Evolutionary conservation across 2,329 filamentous ascomycete genomes (phyloP).

Genomic region (Venturiaceae sp.): DNA sequence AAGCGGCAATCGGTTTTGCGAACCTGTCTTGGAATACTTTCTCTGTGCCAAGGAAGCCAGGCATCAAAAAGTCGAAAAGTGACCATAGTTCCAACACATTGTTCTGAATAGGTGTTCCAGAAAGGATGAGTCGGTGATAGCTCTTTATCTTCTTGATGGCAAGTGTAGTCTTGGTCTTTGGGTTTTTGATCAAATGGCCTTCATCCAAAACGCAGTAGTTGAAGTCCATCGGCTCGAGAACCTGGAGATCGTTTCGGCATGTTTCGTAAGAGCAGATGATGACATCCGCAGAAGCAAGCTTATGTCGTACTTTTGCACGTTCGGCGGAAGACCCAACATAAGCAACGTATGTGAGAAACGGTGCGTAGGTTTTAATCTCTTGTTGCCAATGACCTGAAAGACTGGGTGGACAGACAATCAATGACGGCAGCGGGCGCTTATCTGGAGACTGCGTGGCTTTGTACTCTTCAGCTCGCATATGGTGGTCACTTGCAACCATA

Average conservation of each 20-base stretch:
- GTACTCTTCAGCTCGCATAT: slow-evolving; percentile 84
- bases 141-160: slow-evolving; percentile 84
- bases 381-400: slow-evolving; percentile 98
- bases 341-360: slow-evolving; percentile 79
- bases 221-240: slow-evolving; percentile 77
- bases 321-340: slow-evolving; percentile 87
- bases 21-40: slow-evolving; percentile 96
- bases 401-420: slow-evolving; percentile 94
- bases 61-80: slow-evolving; percentile 97
- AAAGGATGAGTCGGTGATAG: slow-evolving; percentile 92
- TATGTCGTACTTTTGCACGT: slow-evolving; percentile 58
- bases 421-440: slow-evolving; percentile 68
- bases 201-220: slow-evolving; percentile 97
- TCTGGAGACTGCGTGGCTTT: slow-evolving; percentile 72
- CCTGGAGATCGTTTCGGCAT: slow-evolving; percentile 87
- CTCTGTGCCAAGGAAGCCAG: slow-evolving; percentile 89
- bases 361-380: slow-evolving; percentile 90
- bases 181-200: slow-evolving; percentile 97
- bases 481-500: slow-evolving; percentile 96
- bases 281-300: slow-evolving; percentile 72
- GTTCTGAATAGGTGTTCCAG: slow-evolving; percentile 95
- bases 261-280: slow-evolving; percentile 98
- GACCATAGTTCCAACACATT: slow-evolving; percentile 97
- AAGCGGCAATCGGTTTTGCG: slow-evolving; percentile 88
- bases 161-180: slow-evolving; percentile 88